Evolutionary conservation across 2,329 filamentous ascomycete species (phyloP).

Genomic region (Botrytis medusae): DNA sequence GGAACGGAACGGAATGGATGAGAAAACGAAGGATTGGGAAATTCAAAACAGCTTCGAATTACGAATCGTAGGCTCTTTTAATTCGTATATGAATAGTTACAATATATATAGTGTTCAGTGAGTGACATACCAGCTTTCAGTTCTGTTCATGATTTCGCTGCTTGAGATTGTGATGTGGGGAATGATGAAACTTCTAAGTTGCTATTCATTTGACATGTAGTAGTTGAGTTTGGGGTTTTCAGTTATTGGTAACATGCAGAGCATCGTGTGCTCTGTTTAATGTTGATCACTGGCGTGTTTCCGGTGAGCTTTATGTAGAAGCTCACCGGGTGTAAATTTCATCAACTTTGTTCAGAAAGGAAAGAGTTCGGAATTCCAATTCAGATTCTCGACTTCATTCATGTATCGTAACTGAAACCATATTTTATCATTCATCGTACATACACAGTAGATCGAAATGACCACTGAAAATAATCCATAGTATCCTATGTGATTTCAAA

Average conservation of each 20-base stretch:
- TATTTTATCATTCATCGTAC: background rate
- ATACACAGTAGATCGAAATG: background rate
- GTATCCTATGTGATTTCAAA: background rate
- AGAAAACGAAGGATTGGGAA: background rate
- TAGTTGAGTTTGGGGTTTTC: background rate
- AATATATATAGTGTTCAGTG: background rate
- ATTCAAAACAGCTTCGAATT: background rate
- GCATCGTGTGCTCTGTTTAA: background rate
- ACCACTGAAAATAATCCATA: background rate
- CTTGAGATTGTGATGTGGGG: background rate
- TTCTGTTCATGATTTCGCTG: background rate
- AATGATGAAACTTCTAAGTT: too few species aligned
- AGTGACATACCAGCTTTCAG: background rate
- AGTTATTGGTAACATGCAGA: background rate
- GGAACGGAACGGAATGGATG: background rate
- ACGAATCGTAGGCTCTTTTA: background rate
- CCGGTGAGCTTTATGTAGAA: background rate
- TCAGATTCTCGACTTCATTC: background rate
- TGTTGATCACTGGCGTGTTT: background rate
- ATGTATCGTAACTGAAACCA: too few species aligned
- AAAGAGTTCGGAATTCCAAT: accelerated
- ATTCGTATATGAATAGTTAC: background rate
- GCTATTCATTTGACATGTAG: background rate
- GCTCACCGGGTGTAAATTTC: too few species aligned
- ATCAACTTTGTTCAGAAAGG: background rate